Base-by-base conservation (phyloP, 2,329 filamentous ascomycete genomes). In the Colletotrichum incanum region DNA sequence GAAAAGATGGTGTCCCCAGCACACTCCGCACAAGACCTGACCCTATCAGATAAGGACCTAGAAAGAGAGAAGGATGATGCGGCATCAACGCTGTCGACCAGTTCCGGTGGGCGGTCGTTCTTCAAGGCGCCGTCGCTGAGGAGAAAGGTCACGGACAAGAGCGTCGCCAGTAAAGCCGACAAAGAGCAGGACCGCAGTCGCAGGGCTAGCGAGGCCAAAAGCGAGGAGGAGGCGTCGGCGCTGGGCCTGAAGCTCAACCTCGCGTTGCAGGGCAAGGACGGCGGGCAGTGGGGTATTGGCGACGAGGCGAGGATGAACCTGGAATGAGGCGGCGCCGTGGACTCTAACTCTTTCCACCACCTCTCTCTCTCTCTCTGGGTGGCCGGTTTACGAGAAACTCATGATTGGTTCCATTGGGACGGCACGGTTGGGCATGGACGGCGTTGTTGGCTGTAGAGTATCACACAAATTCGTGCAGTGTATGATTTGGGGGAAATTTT, bases 241-340 rank as follows among this genome's bases (percentile, higher is more conserved):
- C 77, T 88, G 58, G 83, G 84, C 34, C 76, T 85, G 34, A 82
- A 84, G 66, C 79, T 88, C 5, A 85, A 88, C 67, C 78, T 90
- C 59, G 84, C 88, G 80, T 82, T 89, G 77, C 84, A 90, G 80
- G 85, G 86, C 75, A 84, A 83, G 77, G 90, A 88, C 75, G 91
- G 84, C 75, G 88, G 82, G 3, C 89, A 90, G 77, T 95, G 94
- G 91, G 93, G 94, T 0, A 88, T 97, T 61, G 93, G 93, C 1
- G 95, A 98, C 79, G 94, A 97, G 78, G 91, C 93, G 31, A 88
- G 92, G 77, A 96, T 97, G 93, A 93, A 91, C 41, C 84, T 97
- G 75, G 94, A 96, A 81, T 96, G 80, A 67, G 20, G 49, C 26
- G 43, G 23, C 39, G 47, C 39, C 45, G 14, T 20, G 31, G 43